A percentile compares a stretch with the other conserved stretches of the same genome.
phyloP scores from a whole-genome alignment of 2,329 filamentous ascomycete genomes.

The Fusarium denticulatum region DNA sequence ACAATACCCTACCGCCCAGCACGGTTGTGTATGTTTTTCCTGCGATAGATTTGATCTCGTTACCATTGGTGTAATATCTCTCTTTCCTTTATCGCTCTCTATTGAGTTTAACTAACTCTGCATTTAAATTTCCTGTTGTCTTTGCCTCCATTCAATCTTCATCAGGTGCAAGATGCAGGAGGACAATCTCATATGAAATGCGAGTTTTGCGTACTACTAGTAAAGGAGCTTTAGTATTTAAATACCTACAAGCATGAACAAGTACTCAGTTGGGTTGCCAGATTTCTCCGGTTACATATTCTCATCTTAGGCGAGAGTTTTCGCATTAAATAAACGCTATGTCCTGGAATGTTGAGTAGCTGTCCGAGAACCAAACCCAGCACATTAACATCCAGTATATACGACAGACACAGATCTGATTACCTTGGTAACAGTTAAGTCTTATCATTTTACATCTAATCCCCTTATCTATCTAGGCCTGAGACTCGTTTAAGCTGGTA shows the following conservation, averaged over 20 bases:
- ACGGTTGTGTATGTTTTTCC: background rate
- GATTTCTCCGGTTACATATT: no score
- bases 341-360: no score
- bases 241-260: background rate
- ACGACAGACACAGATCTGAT: no score
- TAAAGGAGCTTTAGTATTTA: fast-evolving
- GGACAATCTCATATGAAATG: fast-evolving
- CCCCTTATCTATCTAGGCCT: background rate
- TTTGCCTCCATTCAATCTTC: background rate
- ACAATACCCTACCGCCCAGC: background rate
- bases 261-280: fast-evolving
- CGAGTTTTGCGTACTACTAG: background rate
- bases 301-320: no score
- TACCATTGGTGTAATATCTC: background rate
- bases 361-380: no score
- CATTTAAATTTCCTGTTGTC: fast-evolving
- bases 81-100: fast-evolving
- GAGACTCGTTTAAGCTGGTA: background rate
- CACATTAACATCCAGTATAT: no score
- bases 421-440: no score
- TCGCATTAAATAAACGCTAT: no score
- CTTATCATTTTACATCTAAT: no score
- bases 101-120: fast-evolving
- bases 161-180: fast-evolving
- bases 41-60: fast-evolving